Evolutionary conservation across 2,329 filamentous ascomycete species (phyloP).

Genomic region (Cladosporium sp.): DNA sequence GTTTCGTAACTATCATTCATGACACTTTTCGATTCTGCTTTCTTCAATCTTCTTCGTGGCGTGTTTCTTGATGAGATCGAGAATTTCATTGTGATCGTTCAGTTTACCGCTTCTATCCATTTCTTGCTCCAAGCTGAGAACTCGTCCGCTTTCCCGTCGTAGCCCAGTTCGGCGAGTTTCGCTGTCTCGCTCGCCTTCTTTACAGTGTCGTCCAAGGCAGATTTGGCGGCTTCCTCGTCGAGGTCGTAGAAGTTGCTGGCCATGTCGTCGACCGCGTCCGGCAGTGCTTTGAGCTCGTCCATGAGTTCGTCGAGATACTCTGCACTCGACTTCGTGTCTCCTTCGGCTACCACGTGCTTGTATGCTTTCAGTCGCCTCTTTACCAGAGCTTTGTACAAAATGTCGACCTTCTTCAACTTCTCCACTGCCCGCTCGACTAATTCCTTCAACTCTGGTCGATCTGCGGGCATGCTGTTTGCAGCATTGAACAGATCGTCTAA

Average conservation of each 20-base stretch:
- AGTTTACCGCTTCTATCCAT: conserved; percentile 40
- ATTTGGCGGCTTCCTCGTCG: conserved; percentile 56
- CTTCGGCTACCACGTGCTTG: conserved; percentile 14
- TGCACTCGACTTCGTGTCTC: conserved; percentile 17
- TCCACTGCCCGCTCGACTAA: conserved; percentile 61
- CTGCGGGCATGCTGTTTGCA: conserved; percentile 57
- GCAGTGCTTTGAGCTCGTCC: conserved; percentile 54
- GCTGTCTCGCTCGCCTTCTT: conserved; percentile 55
- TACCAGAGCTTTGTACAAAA: conserved; percentile 65
- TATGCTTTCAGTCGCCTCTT: conserved; percentile 62
- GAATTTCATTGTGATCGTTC: conserved; percentile 6
- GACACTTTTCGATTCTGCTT: neutral
- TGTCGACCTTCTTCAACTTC: conserved; percentile 61
- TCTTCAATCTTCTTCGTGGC: neutral
- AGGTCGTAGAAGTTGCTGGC: conserved; percentile 70
- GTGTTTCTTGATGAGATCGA: neutral
- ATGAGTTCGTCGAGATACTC: conserved; percentile 53
- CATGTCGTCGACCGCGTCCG: conserved; percentile 66
- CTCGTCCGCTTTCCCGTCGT: conserved; percentile 65
- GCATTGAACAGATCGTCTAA: conserved; percentile 66
- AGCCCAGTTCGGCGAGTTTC: conserved; percentile 54
- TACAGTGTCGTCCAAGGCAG: conserved; percentile 57
- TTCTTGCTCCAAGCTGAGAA: conserved; percentile 72
- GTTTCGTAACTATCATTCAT: conserved; percentile 9
- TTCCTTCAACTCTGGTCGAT: conserved; percentile 63